These are phyloP conservation scores for Suillus weaverae DNA, from an alignment of 768 basidiomycete species.

Conservation along the genomic window DNA sequence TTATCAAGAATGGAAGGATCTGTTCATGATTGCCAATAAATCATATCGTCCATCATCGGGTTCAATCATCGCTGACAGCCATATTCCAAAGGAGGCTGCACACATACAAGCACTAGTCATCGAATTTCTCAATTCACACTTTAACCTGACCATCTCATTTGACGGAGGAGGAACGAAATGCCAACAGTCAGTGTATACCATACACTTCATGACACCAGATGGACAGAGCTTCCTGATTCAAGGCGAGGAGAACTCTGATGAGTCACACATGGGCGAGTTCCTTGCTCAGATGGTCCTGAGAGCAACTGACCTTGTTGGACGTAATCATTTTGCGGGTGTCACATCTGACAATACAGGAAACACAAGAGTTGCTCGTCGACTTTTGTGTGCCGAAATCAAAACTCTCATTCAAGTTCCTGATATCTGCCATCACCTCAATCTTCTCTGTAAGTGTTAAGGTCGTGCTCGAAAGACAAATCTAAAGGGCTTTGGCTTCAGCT, in stretches of 20 bases:
- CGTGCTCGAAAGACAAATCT: no score
- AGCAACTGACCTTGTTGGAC: background rate
- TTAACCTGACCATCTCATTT: no score
- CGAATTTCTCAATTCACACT: no score
- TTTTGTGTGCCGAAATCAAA: background rate
- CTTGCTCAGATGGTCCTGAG: background rate
- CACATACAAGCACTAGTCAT: background rate
- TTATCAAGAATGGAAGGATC: slow-evolving; percentile 4
- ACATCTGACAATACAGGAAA: background rate
- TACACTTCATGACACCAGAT: no score
- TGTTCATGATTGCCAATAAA: background rate
- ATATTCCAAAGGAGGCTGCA: slow-evolving; percentile 14
- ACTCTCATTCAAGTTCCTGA: no score
- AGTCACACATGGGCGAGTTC: background rate
- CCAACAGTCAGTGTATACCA: no score
- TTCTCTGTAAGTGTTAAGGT: no score
- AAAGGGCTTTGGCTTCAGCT: no score
- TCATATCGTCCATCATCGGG: background rate
- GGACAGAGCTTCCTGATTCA: no score
- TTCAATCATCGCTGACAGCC: background rate
- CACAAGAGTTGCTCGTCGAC: background rate
- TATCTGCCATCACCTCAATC: no score
- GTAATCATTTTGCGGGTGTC: background rate
- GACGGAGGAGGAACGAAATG: no score
- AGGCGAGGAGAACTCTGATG: background rate